Conservation (phyloP, 768 basidiomycete genomes). For the Leccinum uliginosum region DNA sequence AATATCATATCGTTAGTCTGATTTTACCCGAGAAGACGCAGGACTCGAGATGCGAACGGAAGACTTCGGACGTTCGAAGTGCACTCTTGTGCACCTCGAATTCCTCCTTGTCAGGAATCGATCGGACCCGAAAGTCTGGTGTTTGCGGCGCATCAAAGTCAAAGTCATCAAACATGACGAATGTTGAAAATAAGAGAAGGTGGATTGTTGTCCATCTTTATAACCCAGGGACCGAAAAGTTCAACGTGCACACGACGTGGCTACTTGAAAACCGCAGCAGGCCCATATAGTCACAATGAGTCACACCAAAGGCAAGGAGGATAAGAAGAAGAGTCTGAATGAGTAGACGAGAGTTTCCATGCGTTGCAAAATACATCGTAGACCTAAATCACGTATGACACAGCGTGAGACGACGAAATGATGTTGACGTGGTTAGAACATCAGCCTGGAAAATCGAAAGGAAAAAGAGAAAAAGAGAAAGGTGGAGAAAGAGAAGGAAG, state of each 20-base stretch:
- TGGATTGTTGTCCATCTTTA: constrained; percentile 6
- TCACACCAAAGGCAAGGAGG: constrained; percentile 3
- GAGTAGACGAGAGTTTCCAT: constrained; percentile 28
- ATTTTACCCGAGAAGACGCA: constrained; percentile 3
- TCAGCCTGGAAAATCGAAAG: constrained; percentile 30
- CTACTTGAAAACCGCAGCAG: constrained; percentile 13
- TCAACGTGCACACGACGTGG: constrained; percentile 21
- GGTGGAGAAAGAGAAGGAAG: not conserved
- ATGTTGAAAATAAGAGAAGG: not conserved
- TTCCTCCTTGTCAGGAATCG: constrained; percentile 44
- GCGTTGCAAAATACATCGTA: constrained; percentile 37
- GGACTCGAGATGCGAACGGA: constrained; percentile 42
- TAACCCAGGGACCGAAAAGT: not conserved
- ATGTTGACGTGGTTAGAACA: constrained; percentile 31
- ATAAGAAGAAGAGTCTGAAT: constrained; percentile 5
- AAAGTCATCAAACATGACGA: constrained; percentile 12
- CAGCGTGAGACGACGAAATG: constrained; percentile 34
- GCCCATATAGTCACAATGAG: constrained; percentile 2
- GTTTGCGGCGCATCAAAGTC: constrained; percentile 40
- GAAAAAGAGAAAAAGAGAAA: constrained; percentile 15
- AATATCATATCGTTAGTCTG: constrained; percentile 10
- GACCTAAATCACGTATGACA: constrained; percentile 39
- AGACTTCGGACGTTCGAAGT: constrained; percentile 55
- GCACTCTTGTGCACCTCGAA: constrained; percentile 49
- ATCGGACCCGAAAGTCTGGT: constrained; percentile 55